Conservation (phyloP, 2,329 filamentous ascomycete species). For the Colletotrichum zoysiae region DNA sequence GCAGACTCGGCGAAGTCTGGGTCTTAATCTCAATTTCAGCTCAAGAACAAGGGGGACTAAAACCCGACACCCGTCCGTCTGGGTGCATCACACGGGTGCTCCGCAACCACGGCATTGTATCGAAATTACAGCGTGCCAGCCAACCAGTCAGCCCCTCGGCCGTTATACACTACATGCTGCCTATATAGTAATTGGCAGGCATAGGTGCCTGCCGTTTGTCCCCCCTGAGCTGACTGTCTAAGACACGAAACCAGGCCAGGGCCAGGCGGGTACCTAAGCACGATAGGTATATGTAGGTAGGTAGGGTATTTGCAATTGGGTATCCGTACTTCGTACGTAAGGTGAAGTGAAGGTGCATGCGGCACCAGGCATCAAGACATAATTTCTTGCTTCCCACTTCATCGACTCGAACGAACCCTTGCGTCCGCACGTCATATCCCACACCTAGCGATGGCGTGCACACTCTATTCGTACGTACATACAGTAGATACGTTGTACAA, state of each 20-base stretch:
- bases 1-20: not conserved
- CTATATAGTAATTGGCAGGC: not conserved
- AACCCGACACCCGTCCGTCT: conserved; percentile 8
- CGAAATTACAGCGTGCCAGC: conserved; percentile 36
- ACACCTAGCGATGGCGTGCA: not conserved
- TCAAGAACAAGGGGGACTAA: not conserved
- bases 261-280: conserved; percentile 14
- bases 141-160: conserved; percentile 23
- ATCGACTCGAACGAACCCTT: not conserved
- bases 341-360: not conserved
- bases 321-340: conserved; percentile 14
- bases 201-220: conserved; percentile 31
- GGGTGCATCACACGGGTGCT: conserved; percentile 9
- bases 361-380: not conserved
- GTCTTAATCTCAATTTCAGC: conserved; percentile 6
- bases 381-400: not conserved
- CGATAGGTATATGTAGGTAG: not conserved
- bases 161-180: conserved; percentile 15
- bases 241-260: conserved; percentile 30
- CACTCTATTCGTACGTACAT: not conserved
- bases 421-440: conserved; percentile 27
- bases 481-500: not conserved
- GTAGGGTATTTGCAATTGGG: conserved; percentile 33
- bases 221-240: conserved; percentile 26
- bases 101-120: conserved; percentile 27